phyloP scores from a whole-genome alignment of 2,329 filamentous ascomycete species.

The Aspergillus fijiensis region DNA sequence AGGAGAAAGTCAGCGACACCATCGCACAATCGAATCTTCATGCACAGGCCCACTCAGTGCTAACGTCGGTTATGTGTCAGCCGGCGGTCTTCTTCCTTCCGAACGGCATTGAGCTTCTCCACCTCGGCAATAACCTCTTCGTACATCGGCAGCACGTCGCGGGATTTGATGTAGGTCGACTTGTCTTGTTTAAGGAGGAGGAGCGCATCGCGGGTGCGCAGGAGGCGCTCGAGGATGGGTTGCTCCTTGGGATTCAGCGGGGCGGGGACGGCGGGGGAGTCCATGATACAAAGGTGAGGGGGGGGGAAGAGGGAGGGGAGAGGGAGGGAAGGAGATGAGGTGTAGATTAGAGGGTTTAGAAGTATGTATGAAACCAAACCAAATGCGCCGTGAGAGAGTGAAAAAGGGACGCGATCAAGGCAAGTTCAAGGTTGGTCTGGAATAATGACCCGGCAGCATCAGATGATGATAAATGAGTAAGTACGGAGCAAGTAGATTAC shows the following conservation, averaged over 20 bases:
- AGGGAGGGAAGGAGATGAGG: not conserved
- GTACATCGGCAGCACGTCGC: conserved; percentile 63
- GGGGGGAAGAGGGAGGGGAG: not conserved
- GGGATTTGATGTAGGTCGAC: conserved; percentile 65
- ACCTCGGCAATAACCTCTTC: conserved; percentile 62
- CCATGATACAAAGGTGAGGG: conserved; percentile 41
- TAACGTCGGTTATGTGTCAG: conserved; percentile 60
- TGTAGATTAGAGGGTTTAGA: not conserved
- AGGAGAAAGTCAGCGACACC: conserved; percentile 18
- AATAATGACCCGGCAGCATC: not conserved
- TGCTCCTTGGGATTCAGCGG: conserved; percentile 64
- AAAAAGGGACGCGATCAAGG: not conserved
- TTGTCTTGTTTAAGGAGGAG: conserved; percentile 64
- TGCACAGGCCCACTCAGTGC: conserved; percentile 16
- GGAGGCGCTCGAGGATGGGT: conserved; percentile 62
- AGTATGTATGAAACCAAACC: not conserved
- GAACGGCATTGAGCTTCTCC: conserved; percentile 58
- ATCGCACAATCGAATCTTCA: conserved; percentile 9
- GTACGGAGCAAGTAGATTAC: not conserved
- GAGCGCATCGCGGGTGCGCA: conserved; percentile 59
- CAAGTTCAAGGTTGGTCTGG: not conserved
- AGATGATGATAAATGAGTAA: not conserved
- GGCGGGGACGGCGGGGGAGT: conserved; percentile 59
- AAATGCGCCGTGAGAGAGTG: not conserved
- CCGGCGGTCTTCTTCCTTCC: conserved; percentile 53